Percentiles rank a stretch among this genome's conserved stretches.
Conservation (phyloP, 192 early-diverging fungal genomes). For the Haplosporangium gracile region DNA sequence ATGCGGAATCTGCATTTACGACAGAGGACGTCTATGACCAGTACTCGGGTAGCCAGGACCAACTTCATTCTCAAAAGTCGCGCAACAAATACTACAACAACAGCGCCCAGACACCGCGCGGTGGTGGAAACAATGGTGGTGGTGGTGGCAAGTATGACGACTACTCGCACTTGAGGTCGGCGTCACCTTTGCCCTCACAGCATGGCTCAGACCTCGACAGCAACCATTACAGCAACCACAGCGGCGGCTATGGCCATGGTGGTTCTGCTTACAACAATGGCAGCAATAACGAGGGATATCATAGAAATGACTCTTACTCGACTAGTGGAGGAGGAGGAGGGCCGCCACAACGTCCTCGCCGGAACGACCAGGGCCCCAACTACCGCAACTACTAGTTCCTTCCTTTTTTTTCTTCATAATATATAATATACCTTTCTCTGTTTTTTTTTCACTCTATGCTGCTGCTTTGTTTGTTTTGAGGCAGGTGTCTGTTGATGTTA, state of each 20-base stretch:
- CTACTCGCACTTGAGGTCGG: slow-evolving; percentile 18
- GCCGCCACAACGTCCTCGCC: slow-evolving; percentile 24
- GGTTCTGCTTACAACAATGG: neutral
- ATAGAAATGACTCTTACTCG: slow-evolving; percentile 2
- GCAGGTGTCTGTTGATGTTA: neutral
- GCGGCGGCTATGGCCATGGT: neutral
- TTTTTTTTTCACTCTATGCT: neutral
- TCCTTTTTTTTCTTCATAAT: neutral
- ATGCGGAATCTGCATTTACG: slow-evolving; percentile 43
- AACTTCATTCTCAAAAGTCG: slow-evolving; percentile 21
- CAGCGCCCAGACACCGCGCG: neutral
- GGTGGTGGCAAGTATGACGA: slow-evolving; percentile 18
- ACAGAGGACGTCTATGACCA: slow-evolving; percentile 27
- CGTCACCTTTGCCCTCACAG: slow-evolving; percentile 37
- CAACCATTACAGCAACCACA: slow-evolving; percentile 22
- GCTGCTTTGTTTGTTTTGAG: neutral
- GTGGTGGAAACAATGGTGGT: neutral
- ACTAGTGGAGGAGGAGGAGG: neutral
- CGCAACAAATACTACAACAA: slow-evolving; percentile 2
- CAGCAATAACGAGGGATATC: neutral
- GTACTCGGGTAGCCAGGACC: slow-evolving; percentile 17
- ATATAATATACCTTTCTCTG: neutral
- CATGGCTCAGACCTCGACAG: slow-evolving; percentile 42
- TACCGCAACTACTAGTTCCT: neutral
- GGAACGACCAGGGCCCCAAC: slow-evolving; percentile 16